Base-by-base conservation (phyloP, 768 basidiomycete species). In the Crucibulum laeve region DNA sequence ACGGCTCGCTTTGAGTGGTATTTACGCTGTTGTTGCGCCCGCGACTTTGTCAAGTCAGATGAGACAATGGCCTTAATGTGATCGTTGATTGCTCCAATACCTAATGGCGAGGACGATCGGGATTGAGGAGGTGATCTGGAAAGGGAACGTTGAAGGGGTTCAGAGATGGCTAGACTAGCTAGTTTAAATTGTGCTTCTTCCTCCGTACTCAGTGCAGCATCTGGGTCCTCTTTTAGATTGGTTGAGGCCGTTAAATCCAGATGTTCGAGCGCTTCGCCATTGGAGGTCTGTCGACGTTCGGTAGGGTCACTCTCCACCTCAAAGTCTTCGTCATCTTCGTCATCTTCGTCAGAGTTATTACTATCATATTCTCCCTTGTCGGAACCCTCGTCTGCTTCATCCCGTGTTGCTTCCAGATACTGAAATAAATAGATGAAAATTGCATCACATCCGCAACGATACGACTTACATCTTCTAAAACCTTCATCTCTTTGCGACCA, bases 401-500 rank as follows among this genome's bases (percentile, higher is more conserved):
- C 53, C 37, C 57, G 58, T 6, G 77, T 67, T 24, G 69, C 65
- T 54, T 84, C 76, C 78, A 86, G 83, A 53, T 87, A 90, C 85
- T 89, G 28, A 38, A 47, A 53, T 50, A 41, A 45, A 60, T 48
- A 25, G 40, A 22, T 54, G 14, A 46, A 24, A 39, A 50, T 54
- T 50, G 50, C 25, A 46, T 46, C 25, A 55, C 48, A 38, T 40
- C 46, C 47, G 48, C 42, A 25, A 6, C 40, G n/a, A 42, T 15
- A 40, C 39, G 55, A 62, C 79, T 56, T 47, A 94, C 94, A 72
- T 92, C 83, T 64, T 93, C 91, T 43, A 97, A 67, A 32, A 77
- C 66, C 56, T 82, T 80, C 74, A 89, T 81, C 57, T 95, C 85
- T 55, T 84, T 84, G 52, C 84, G 75, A 47, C 82, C 82, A 63